phyloP scores from a whole-genome alignment of 2,329 filamentous ascomycete species.

The Sporothrix variecibatus region DNA sequence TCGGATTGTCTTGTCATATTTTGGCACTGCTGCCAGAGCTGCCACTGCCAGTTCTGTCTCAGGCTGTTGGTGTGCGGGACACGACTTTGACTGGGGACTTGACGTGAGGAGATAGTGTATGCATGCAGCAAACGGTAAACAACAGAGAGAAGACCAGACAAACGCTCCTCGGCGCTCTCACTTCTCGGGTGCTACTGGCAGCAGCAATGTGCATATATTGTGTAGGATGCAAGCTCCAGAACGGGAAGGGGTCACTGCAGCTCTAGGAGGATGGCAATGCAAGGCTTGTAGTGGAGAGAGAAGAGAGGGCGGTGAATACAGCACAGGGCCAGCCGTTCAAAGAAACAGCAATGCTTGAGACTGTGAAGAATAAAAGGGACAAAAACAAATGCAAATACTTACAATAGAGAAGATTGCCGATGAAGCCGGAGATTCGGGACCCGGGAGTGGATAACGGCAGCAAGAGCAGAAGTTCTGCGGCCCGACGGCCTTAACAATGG shows the following conservation, averaged over 20 bases:
- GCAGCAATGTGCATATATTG: slow-evolving; percentile 10
- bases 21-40: background rate
- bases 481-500: background rate
- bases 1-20: background rate
- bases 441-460: background rate
- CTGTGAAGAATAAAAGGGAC: background rate
- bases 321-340: background rate
- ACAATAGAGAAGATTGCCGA: background rate
- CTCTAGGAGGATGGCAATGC: background rate
- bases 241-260: background rate
- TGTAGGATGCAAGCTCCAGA: slow-evolving; percentile 14
- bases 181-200: background rate
- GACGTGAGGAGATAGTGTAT: slow-evolving; percentile 8
- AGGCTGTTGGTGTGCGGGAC: slow-evolving; percentile 22
- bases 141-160: background rate
- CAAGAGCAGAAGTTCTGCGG: background rate
- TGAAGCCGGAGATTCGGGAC: background rate
- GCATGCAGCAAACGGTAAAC: slow-evolving; percentile 19
- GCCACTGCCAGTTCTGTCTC: background rate
- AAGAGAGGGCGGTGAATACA: background rate
- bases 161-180: background rate
- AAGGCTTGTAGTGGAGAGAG: background rate
- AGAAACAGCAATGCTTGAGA: background rate
- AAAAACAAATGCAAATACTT: background rate
- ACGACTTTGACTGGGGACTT: slow-evolving; percentile 25